phyloP scores from a whole-genome alignment of 2,329 filamentous ascomycete species.

The Lachnellula cervina region DNA sequence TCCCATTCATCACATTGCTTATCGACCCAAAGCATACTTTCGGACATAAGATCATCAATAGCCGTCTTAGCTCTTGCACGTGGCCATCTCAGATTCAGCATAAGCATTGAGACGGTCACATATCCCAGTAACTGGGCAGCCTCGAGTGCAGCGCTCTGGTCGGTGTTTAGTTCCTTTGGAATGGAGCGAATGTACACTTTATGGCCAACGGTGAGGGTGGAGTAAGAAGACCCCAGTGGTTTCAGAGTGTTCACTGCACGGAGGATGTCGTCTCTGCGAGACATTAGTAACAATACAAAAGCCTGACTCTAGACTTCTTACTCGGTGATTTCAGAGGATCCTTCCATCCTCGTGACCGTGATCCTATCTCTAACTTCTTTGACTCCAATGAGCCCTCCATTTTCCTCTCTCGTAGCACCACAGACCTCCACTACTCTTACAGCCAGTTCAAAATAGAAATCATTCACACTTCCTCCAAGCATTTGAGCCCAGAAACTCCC shows the following conservation, averaged over 20 bases:
- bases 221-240: conserved; percentile 84
- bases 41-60: conserved; percentile 81
- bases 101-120: conserved; percentile 84
- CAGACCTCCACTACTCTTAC: conserved; percentile 95
- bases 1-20: conserved; percentile 80
- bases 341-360: conserved; percentile 66
- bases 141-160: conserved; percentile 89
- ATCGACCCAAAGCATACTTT: conserved; percentile 93
- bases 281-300: conserved; percentile 10
- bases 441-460: conserved; percentile 97
- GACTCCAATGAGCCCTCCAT: conserved; percentile 85
- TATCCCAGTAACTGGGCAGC: conserved; percentile 86
- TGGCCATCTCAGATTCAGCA: conserved; percentile 82
- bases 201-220: conserved; percentile 75
- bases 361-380: conserved; percentile 75
- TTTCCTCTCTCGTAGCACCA: conserved; percentile 77
- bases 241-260: conserved; percentile 82
- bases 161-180: conserved; percentile 89
- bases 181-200: conserved; percentile 87
- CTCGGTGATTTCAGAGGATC: conserved; percentile 73
- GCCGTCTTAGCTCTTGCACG: conserved; percentile 80
- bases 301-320: conserved; percentile 34
- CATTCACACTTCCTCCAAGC: conserved; percentile 85
- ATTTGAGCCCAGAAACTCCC: conserved; percentile 89
- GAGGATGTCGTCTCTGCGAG: conserved; percentile 72